Evolutionary conservation across 495 filamentous ascomycete genomes (phyloP).

Genomic region (Chaetomidium leptoderma): DNA sequence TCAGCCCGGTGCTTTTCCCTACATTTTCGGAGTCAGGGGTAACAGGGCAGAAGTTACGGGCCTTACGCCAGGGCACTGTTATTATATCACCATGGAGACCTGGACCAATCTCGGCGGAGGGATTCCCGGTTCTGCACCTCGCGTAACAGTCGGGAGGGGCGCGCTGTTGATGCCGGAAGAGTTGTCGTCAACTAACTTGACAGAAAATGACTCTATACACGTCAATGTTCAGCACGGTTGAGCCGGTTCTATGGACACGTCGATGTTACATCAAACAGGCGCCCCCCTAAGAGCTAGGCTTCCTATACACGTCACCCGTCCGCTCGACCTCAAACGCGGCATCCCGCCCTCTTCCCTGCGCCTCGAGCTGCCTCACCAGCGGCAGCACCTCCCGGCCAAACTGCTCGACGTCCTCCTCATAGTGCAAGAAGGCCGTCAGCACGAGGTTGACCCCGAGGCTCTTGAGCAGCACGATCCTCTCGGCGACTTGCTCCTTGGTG

Average conservation of each 20-base stretch:
- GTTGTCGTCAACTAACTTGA: neutral
- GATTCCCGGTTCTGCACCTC: neutral
- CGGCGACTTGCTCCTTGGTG: neutral
- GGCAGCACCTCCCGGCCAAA: neutral
- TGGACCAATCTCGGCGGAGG: conserved; percentile 20
- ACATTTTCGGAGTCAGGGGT: conserved; percentile 8
- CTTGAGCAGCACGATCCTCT: neutral
- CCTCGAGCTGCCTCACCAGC: neutral
- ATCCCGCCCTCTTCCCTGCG: neutral
- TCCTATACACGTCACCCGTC: neutral
- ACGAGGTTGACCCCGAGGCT: neutral
- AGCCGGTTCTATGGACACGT: neutral
- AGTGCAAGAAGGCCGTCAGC: neutral
- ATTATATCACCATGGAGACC: conserved; percentile 18
- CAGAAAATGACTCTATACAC: conserved; percentile 5
- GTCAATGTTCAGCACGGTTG: conserved; percentile 6
- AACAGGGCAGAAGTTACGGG: conserved; percentile 1
- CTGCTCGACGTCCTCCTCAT: neutral
- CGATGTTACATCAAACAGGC: too few relatives aligned
- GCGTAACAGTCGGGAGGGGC: conserved; percentile 19
- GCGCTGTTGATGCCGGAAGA: too few relatives aligned
- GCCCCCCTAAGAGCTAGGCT: neutral
- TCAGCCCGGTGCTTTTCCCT: conserved; percentile 12
- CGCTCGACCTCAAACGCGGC: neutral
- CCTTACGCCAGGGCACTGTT: conserved; percentile 16